A percentile compares a stretch with the other conserved stretches of the same genome.
phyloP scores from a whole-genome alignment of 768 basidiomycete species.

The Lentinula raphanica region DNA sequence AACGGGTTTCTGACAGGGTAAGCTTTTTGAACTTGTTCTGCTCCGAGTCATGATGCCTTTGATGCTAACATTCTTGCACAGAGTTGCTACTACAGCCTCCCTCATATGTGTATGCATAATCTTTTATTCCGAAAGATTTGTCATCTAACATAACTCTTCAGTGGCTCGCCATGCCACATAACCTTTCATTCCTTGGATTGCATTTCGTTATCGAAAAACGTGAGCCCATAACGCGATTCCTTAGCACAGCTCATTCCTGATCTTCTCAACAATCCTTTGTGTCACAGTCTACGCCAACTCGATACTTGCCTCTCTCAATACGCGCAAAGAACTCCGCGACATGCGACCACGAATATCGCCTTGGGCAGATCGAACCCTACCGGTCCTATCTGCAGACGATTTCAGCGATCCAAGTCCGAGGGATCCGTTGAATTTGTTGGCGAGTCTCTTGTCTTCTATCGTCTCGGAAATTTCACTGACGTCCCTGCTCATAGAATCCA shows the following conservation, averaged over 20 bases:
- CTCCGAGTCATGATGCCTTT: too few relatives aligned
- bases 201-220: constrained; percentile 45
- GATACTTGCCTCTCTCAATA: constrained; percentile 27
- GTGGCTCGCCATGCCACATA: constrained; percentile 40
- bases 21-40: neutral
- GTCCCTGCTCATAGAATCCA: neutral
- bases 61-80: constrained; percentile 11
- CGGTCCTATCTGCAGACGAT: constrained; percentile 2
- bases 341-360: constrained; percentile 4
- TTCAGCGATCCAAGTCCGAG: neutral
- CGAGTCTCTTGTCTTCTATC: neutral
- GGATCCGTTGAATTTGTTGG: neutral
- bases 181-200: constrained; percentile 39
- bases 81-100: constrained; percentile 35
- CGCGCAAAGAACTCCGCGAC: constrained; percentile 21
- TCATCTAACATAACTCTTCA: constrained; percentile 9
- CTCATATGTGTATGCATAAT: constrained; percentile 33
- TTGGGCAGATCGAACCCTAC: constrained; percentile 3
- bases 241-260: too few relatives aligned
- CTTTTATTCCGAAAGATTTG: neutral
- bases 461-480: neutral
- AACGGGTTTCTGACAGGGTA: constrained; percentile 38
- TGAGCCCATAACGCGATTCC: too few relatives aligned
- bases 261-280: neutral
- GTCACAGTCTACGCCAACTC: constrained; percentile 33